These are phyloP conservation scores for Santalum album DNA, from an alignment of 164 flowering plant genomes.

Conservation along the genomic window DNA sequence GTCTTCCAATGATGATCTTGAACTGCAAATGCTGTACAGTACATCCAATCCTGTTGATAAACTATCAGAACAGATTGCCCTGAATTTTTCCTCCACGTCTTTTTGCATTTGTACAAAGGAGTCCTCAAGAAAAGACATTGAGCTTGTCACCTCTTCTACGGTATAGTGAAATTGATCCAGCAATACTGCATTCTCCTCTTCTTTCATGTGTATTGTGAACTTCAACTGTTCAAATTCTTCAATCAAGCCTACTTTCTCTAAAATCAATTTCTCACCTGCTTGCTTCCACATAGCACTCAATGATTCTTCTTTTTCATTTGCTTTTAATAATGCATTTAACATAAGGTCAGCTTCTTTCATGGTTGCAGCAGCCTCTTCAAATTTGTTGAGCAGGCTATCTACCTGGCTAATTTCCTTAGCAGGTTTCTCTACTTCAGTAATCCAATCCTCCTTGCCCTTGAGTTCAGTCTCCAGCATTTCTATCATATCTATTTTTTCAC, in stretches of 20 bases:
- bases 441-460: conserved; percentile 6
- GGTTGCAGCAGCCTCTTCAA: conserved; percentile 59
- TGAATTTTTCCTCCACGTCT: conserved; percentile 36
- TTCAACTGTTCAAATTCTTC: conserved; percentile 52
- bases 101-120: conserved; percentile 37
- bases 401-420: conserved; percentile 21
- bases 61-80: conserved; percentile 27
- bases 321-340: conserved; percentile 52
- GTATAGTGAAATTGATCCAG: conserved; percentile 22
- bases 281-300: conserved; percentile 42
- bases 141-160: conserved; percentile 26
- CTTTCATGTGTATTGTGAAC: conserved; percentile 28
- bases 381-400: conserved; percentile 36
- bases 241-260: conserved; percentile 42
- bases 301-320: conserved; percentile 45
- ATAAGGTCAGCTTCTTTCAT: conserved; percentile 65
- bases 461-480: conserved; percentile 23
- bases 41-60: conserved; percentile 28
- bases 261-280: conserved; percentile 36
- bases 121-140: conserved; percentile 40
- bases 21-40: conserved; percentile 18
- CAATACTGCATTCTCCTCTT: conserved; percentile 33
- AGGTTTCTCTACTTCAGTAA: conserved; percentile 18
- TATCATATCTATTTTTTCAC: conserved; percentile 21
- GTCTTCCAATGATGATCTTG: conserved; percentile 41